Evolutionary conservation across 2,329 filamentous ascomycete species (phyloP).

Genomic region (Pseudonectria foliicola): DNA sequence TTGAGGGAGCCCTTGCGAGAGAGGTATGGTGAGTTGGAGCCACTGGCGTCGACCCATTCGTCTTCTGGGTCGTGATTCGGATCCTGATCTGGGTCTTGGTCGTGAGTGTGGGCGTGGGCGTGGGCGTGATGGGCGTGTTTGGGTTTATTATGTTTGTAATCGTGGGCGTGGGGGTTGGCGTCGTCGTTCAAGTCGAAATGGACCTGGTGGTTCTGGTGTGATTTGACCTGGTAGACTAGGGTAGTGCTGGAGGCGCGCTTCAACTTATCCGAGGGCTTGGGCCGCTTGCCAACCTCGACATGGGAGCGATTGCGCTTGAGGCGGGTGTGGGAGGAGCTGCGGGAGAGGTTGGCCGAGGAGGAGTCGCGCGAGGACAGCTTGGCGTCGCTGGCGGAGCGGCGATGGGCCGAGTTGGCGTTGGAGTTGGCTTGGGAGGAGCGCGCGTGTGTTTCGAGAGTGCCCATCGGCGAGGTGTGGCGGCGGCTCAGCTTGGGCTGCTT

Average conservation of each 20-base stretch:
- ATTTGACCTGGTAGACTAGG: slow-evolving; percentile 37
- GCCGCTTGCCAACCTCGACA: slow-evolving; percentile 46
- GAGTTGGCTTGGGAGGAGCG: slow-evolving; percentile 12
- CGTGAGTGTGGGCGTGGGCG: slow-evolving; percentile 39
- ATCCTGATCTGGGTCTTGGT: slow-evolving; percentile 55
- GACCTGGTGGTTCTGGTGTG: slow-evolving; percentile 42
- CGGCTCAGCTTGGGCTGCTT: slow-evolving; percentile 41
- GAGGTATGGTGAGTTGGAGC: slow-evolving; percentile 52
- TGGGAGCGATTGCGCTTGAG: slow-evolving; percentile 56
- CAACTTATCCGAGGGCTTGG: slow-evolving; percentile 43
- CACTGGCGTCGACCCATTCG: slow-evolving; percentile 62
- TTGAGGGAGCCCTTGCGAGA: slow-evolving; percentile 41
- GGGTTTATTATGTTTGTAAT: slow-evolving; percentile 8
- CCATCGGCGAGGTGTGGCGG: slow-evolving; percentile 33
- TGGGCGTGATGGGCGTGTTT: slow-evolving; percentile 2
- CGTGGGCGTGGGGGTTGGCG: slow-evolving; percentile 14
- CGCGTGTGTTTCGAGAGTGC: slow-evolving; percentile 23
- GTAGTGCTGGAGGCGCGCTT: slow-evolving; percentile 48
- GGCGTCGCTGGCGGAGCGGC: slow-evolving; percentile 43
- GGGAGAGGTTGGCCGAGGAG: slow-evolving; percentile 40
- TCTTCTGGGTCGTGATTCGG: slow-evolving; percentile 48
- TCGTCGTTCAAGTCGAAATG: slow-evolving; percentile 56
- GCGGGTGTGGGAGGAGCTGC: slow-evolving; percentile 47
- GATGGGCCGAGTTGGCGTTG: slow-evolving; percentile 31
- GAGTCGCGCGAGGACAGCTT: slow-evolving; percentile 39